Conservation (phyloP, 768 basidiomycete genomes). For the Favolaschia claudopus region DNA sequence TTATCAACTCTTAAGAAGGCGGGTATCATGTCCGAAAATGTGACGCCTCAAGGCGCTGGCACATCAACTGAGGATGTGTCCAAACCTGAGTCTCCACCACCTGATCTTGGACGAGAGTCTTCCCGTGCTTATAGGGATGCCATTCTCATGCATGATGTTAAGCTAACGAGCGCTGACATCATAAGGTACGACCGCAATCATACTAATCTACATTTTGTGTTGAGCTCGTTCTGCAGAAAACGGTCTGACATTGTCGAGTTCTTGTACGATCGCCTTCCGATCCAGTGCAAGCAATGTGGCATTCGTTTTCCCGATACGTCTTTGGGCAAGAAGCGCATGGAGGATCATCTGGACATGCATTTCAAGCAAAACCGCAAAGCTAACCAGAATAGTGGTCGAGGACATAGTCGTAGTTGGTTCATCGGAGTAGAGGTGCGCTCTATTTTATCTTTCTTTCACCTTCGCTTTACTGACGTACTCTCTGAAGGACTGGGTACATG, state of each 20-base stretch:
- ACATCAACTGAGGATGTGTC: conserved; percentile 46
- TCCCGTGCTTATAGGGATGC: conserved; percentile 65
- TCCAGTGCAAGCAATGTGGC: conserved; percentile 95
- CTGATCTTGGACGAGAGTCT: conserved; percentile 54
- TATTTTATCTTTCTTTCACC: neutral
- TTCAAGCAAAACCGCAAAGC: conserved; percentile 92
- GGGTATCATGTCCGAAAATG: conserved; percentile 71
- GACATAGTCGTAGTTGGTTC: conserved; percentile 92
- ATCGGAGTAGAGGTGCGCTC: conserved; percentile 76
- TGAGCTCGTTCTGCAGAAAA: conserved; percentile 46
- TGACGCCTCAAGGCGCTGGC: conserved; percentile 59
- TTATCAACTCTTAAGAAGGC: conserved; percentile 78
- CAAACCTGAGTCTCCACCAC: conserved; percentile 34
- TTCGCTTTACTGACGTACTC: conserved; percentile 20
- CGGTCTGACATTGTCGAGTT: conserved; percentile 69
- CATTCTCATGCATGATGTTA: conserved; percentile 66
- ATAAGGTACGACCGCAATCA: conserved; percentile 55
- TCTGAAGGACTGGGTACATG: conserved; percentile 87
- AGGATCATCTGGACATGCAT: conserved; percentile 95
- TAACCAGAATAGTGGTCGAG: conserved; percentile 79
- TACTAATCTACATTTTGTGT: neutral
- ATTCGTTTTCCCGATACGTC: conserved; percentile 81
- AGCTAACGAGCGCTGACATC: conserved; percentile 74
- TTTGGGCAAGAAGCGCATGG: conserved; percentile 76
- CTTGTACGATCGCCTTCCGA: conserved; percentile 76